Conservation (phyloP, 306 rosid species). For the Vigna nakashimae region DNA sequence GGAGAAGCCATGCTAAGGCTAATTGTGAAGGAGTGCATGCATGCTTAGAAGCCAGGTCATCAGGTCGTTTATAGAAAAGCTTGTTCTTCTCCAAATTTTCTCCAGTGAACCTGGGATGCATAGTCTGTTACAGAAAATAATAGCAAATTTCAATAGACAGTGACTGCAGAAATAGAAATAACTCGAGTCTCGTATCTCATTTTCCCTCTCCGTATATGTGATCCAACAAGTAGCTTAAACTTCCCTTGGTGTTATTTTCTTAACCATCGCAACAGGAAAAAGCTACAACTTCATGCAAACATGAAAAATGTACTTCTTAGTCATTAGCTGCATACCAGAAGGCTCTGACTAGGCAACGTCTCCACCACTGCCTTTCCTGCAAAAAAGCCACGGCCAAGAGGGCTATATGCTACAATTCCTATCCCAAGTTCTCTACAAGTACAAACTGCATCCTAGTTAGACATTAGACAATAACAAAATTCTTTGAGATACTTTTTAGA, state of each 20-base stretch:
- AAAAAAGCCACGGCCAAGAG: constrained; percentile 79
- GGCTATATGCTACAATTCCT: constrained; percentile 75
- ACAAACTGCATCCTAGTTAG: constrained; percentile 15
- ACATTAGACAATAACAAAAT: background rate
- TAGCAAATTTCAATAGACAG: constrained; percentile 27
- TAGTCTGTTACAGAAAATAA: constrained; percentile 45
- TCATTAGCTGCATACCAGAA: constrained; percentile 53
- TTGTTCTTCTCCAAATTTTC: constrained; percentile 77
- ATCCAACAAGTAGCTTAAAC: background rate
- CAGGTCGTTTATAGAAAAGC: constrained; percentile 52
- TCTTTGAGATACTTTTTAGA: background rate
- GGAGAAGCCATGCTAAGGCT: constrained; percentile 79
- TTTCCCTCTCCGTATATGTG: background rate
- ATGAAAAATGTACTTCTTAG: constrained; percentile 25
- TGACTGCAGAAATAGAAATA: constrained; percentile 4
- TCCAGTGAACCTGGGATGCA: constrained; percentile 71
- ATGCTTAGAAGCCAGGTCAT: constrained; percentile 59
- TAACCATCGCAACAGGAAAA: background rate
- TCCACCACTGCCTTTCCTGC: constrained; percentile 75
- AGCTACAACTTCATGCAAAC: constrained; percentile 11
- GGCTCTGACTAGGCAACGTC: constrained; percentile 60
- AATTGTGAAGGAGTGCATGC: constrained; percentile 69
- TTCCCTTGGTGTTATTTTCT: constrained; percentile 10
- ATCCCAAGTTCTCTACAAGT: constrained; percentile 69
- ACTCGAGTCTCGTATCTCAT: background rate